Evolutionary conservation across 2,329 filamentous ascomycete species (phyloP), one percentile per base, ranked within the genome.

Genomic region (Ambrosiella cleistominuta): DNA sequence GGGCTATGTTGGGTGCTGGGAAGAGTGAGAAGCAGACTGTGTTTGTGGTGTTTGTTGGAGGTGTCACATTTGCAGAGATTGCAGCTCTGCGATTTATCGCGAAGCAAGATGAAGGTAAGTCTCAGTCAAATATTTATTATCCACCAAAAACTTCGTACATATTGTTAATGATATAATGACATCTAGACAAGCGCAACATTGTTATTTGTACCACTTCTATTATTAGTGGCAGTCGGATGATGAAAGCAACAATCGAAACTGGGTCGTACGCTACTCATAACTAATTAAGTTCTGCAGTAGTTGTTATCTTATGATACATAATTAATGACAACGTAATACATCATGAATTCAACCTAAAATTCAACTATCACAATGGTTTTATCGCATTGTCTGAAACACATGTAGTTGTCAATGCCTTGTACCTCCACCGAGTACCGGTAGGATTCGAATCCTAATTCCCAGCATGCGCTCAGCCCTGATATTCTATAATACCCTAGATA

Each of bases 41-140:
- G 0, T 87, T 96, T 66, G 83, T 98, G n/a, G 95, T 97, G 64
- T 97, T 97, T 70, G 74, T 98, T 15, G 93, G 93, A n/a, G 94
- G 93, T 1, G 86, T 98, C 58, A 96, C 89, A 0, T 95, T 94
- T 67, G 91, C 93, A 0, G 93, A 98, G 70, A 91, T 98, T 68
- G 89, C 94, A 45, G 93, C 94, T 17, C 68, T 98, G 67, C 79
- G 94, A 57, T 97, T 95, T 67, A 85, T 98, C 64, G 88, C 86
- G 8, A 82, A 82, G 67, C 83, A 91, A 69, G 83, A 93, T 81
- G 79, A 86, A 75, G 78, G 81, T 82, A 66, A 64, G 74, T 66
- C 12, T 44, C 9, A 35, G 7, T 27, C 7, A 13, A 11, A 27
- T 11, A 35, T 11, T 47, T 5, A 47, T 13, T 19, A 11, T 35